phyloP scores from a whole-genome alignment of 345 rosid species.

The Rhizophora mangle region DNA sequence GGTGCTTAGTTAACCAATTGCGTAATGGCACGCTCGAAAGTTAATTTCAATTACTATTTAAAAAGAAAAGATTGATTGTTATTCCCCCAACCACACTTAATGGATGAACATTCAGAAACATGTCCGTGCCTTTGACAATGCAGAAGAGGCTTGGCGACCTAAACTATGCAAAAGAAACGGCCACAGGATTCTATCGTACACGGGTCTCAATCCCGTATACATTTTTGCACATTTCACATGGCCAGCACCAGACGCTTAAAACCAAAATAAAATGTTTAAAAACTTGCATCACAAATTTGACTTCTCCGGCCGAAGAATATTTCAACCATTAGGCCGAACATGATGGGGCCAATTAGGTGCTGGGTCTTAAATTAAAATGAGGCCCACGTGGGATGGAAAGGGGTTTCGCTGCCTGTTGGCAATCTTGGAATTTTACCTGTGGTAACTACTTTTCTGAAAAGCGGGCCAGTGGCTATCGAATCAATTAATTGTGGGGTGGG shows the following conservation, averaged over 20 bases:
- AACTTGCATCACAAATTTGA: background rate
- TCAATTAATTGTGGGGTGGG: constrained; percentile 14
- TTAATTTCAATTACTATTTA: constrained; percentile 8
- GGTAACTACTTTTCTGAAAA: constrained; percentile 1
- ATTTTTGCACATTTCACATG: background rate
- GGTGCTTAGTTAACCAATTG: constrained; percentile 15
- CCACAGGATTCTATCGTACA: constrained; percentile 2
- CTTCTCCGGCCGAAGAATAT: background rate
- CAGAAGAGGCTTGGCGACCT: background rate
- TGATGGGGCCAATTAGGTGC: background rate
- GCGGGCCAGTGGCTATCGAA: constrained; percentile 24
- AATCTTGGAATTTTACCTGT: constrained; percentile 10
- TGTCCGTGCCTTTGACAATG: constrained; percentile 15
- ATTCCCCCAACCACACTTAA: constrained; percentile 12
- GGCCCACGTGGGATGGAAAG: background rate
- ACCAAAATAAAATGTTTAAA: background rate
- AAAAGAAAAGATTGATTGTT: constrained; percentile 27
- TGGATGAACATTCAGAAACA: constrained; percentile 25
- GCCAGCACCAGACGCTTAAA: background rate
- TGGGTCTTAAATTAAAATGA: background rate
- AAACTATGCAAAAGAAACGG: background rate
- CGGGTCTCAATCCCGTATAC: background rate
- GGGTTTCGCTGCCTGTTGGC: constrained; percentile 10
- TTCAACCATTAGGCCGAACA: background rate
- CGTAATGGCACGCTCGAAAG: constrained; percentile 13